Base-by-base conservation (phyloP, 2,329 filamentous ascomycete genomes). In the Aspergillus novofumigatus region DNA sequence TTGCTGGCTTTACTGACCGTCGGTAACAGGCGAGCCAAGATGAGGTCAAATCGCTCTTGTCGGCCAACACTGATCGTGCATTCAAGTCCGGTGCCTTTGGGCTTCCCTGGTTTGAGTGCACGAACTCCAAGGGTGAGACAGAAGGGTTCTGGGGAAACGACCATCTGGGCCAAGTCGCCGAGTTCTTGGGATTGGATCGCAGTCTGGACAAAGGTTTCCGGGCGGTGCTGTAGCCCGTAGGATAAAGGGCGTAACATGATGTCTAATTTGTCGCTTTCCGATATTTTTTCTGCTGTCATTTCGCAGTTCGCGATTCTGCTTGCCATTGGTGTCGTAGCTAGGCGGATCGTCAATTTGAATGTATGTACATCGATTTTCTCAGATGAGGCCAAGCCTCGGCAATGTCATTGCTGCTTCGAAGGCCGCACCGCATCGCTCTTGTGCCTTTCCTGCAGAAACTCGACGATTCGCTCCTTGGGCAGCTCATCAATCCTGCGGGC, bases 101-200 rank as follows among this genome's bases (percentile, higher is more conserved):
- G 1, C 65, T 86, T 53, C 84, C 84, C 2, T 87, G 82, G 80
- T 83, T 85, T 65, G 71, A 75, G 69, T 84, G 82, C 53, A 83
- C 78, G 51, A 83, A 86, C 67, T 52, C 68, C 6, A 72, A 81
- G 52, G 83, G 83, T 0, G 70, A 81, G 64, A 83, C 68, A 41
- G 82, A 86, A 60, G 70, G 71, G 0, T 86, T 82, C 63, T 87
- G 82, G 81, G 84, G 84, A 0, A 78, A 86, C 14, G 84, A 86
- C 72, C 83, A 85, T 69, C 61, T 87, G 47, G 83, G 80, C 1
- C 78, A 81, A 64, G 72, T 86, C 3, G 74, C 75, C 44, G 77
- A 81, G 55, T 80, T 81, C 67, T 61, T 86, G 57, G 81, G 76
- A 1, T 62, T 86, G 56, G 78, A 85, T 53, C 67, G 63, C 8